Conservation (phyloP, 345 rosid genomes). For the Melaleuca quinquenervia region DNA sequence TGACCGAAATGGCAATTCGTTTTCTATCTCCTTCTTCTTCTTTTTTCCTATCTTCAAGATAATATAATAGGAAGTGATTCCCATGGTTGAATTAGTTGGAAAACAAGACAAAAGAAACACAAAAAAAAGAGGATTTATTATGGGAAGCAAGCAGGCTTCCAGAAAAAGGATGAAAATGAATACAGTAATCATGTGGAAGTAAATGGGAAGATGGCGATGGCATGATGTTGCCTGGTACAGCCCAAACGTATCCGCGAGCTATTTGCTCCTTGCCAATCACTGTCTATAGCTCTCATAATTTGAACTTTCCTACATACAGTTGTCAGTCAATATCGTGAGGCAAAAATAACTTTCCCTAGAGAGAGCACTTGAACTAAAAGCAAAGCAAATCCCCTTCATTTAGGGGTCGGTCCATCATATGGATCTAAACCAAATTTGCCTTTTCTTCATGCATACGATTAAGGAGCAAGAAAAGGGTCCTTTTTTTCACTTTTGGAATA, state of each 20-base stretch:
- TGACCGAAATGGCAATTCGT: background rate
- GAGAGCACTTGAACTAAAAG: background rate
- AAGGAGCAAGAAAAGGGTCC: background rate
- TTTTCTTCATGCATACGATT: background rate
- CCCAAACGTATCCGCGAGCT: background rate
- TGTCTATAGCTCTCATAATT: background rate
- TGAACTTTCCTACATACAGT: background rate
- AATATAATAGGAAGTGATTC: background rate
- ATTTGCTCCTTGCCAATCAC: background rate
- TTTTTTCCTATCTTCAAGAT: background rate
- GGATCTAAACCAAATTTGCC: background rate
- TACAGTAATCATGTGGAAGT: background rate
- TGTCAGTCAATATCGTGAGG: background rate
- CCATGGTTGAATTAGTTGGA: background rate
- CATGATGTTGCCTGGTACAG: background rate
- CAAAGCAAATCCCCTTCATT: background rate
- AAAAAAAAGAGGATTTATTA: background rate
- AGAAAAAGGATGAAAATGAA: background rate
- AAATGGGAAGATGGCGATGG: background rate
- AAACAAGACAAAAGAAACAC: background rate
- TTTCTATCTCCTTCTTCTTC: background rate
- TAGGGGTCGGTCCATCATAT: background rate
- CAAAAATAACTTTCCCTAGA: background rate
- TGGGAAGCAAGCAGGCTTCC: background rate
- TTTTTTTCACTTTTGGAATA: background rate